Conservation (phyloP, 169 alveolate genomes). For the Eimeria necatrix region DNA sequence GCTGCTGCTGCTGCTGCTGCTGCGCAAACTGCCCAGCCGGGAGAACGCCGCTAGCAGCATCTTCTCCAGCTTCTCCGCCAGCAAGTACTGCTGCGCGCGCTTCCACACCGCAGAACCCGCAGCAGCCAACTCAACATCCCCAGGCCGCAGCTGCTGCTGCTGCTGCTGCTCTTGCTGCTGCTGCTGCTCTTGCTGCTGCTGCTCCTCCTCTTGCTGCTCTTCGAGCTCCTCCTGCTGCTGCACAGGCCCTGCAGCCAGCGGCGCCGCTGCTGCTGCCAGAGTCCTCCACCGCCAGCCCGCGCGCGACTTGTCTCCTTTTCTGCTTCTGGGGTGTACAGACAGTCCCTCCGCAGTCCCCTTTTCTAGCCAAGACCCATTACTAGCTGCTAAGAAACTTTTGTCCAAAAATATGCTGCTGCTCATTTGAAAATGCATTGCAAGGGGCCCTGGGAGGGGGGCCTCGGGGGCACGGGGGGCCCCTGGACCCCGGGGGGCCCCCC, state of each 20-base stretch:
- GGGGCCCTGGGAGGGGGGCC: too few species aligned
- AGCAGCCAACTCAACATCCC: neutral
- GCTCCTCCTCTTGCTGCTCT: constrained; percentile 35
- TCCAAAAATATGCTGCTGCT: too few species aligned
- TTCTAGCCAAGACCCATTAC: too few species aligned
- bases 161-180: too few species aligned
- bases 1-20: constrained; percentile 72
- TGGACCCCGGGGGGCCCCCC: too few species aligned
- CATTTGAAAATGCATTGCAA: too few species aligned
- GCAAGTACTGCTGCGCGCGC: neutral
- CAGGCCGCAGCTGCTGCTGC: too few species aligned
- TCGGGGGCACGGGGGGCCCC: too few species aligned
- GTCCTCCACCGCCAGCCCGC: neutral
- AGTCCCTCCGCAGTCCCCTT: neutral
- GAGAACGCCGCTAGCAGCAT: neutral
- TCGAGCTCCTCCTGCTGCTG: neutral
- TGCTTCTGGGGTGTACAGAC: neutral
- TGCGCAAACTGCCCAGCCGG: neutral
- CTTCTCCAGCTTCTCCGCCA: neutral
- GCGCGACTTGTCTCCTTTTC: too few species aligned
- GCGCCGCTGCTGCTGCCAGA: neutral
- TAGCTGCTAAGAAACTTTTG: too few species aligned
- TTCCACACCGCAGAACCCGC: neutral
- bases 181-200: constrained; percentile 33
- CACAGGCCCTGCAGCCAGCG: neutral